phyloP scores from a whole-genome alignment of 331 rosid genomes.

The Quercus lobata region DNA sequence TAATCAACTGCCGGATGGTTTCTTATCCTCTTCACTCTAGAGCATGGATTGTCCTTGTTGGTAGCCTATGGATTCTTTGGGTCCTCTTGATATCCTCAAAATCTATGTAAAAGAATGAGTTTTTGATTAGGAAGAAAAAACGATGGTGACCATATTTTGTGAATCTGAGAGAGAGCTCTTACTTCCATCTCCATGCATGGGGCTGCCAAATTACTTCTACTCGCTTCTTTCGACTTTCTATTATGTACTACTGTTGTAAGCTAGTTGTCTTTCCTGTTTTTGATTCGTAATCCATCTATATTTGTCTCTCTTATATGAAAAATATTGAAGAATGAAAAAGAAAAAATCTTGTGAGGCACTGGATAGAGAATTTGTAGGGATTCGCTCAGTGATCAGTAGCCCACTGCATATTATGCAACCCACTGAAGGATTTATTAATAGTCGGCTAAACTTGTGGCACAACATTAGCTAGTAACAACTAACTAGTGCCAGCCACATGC shows the following conservation, averaged over 20 bases:
- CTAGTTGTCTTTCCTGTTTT: background rate
- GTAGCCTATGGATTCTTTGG: background rate
- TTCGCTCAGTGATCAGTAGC: too few species aligned
- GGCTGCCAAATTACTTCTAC: constrained; percentile 12
- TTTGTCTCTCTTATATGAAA: background rate
- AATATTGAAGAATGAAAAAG: background rate
- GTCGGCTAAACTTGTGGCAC: too few species aligned
- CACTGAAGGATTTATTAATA: too few species aligned
- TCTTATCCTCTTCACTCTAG: background rate
- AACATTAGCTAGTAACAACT: too few species aligned
- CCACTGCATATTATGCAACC: too few species aligned
- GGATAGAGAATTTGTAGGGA: too few species aligned
- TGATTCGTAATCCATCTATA: background rate
- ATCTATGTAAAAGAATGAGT: constrained; percentile 27
- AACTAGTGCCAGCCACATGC: too few species aligned
- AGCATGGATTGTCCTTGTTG: background rate
- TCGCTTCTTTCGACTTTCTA: background rate
- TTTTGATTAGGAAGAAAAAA: constrained; percentile 18
- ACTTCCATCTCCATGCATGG: constrained; percentile 10
- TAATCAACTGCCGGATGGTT: constrained; percentile 29
- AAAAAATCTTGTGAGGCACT: too few species aligned
- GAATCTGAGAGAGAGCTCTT: constrained; percentile 22
- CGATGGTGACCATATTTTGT: background rate
- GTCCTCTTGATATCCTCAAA: background rate
- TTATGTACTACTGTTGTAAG: background rate